Conservation (phyloP, 1,284 basidiomycete species). For the Cerioporus squamosus region DNA sequence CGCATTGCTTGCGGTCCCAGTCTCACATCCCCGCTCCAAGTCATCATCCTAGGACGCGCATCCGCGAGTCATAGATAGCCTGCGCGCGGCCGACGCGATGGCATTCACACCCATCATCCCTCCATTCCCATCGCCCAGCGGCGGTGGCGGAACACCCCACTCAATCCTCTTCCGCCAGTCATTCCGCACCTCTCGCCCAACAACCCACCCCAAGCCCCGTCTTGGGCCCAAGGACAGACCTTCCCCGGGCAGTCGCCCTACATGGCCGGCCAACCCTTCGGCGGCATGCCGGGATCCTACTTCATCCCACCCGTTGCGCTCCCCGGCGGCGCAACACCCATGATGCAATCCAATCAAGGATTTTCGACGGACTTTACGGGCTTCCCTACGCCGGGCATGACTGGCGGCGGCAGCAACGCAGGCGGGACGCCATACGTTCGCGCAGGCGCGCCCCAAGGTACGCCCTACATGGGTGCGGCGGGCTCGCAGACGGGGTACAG, state of each 20-base stretch:
- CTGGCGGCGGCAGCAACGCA: slow-evolving; percentile 8
- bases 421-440: slow-evolving; percentile 19
- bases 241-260: slow-evolving; percentile 22
- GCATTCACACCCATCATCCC: slow-evolving; percentile 20
- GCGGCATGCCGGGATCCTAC: slow-evolving; percentile 34
- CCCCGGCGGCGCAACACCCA: slow-evolving; percentile 24
- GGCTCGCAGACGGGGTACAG: slow-evolving; percentile 24
- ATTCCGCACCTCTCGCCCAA: slow-evolving; percentile 29
- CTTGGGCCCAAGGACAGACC: slow-evolving; percentile 22
- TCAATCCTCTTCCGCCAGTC: slow-evolving; percentile 27
- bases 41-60: slow-evolving; percentile 1
- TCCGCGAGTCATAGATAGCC: slow-evolving; percentile 15
- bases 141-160: slow-evolving; percentile 20
- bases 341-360: slow-evolving; percentile 26
- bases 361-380: slow-evolving; percentile 34
- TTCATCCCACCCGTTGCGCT: slow-evolving; percentile 34
- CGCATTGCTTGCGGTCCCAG: slow-evolving; percentile 3
- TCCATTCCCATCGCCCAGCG: slow-evolving; percentile 26
- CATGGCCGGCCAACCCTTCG: slow-evolving; percentile 18
- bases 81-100: slow-evolving; percentile 10
- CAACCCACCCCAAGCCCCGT: slow-evolving; percentile 15
- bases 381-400: slow-evolving; percentile 23
- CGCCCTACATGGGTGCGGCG: slow-evolving; percentile 20
- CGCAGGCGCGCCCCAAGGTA: slow-evolving; percentile 16
- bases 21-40: slow-evolving; percentile 8